These are phyloP conservation scores for Pholiota adiposa DNA, from an alignment of 1,284 basidiomycete genomes.

Conservation along the genomic window DNA sequence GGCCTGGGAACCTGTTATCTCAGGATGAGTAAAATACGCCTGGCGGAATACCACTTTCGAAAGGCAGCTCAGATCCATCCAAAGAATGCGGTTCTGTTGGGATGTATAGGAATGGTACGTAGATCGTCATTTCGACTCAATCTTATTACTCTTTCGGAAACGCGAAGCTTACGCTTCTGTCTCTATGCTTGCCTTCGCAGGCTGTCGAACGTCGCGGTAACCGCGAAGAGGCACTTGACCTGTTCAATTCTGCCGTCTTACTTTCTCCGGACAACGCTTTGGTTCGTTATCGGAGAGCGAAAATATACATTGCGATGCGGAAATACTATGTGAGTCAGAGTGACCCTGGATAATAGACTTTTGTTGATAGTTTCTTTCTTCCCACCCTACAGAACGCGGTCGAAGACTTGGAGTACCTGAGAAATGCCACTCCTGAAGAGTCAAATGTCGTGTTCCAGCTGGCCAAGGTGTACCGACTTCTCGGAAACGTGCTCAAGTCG, in stretches of 20 bases:
- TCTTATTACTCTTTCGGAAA: slow-evolving; percentile 23
- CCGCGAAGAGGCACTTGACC: slow-evolving; percentile 69
- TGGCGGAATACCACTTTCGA: slow-evolving; percentile 94
- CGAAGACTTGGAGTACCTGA: slow-evolving; percentile 77
- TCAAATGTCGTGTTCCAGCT: slow-evolving; percentile 94
- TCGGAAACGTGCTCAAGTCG: slow-evolving; percentile 78
- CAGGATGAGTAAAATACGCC: slow-evolving; percentile 85
- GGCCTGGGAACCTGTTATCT: slow-evolving; percentile 95
- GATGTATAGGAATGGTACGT: slow-evolving; percentile 90
- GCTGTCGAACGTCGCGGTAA: slow-evolving; percentile 83
- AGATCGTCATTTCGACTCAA: slow-evolving; percentile 30
- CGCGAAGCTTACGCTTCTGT: slow-evolving; percentile 27
- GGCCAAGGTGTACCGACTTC: slow-evolving; percentile 85
- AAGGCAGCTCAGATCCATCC: slow-evolving; percentile 91
- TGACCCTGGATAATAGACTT: slow-evolving; percentile 13
- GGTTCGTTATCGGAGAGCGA: slow-evolving; percentile 88
- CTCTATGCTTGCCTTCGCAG: slow-evolving; percentile 46
- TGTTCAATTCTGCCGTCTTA: slow-evolving; percentile 80
- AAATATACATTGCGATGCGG: slow-evolving; percentile 83
- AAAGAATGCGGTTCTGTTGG: slow-evolving; percentile 86
- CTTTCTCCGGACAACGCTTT: slow-evolving; percentile 84
- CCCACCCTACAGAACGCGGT: slow-evolving; percentile 67
- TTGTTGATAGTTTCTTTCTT: slow-evolving; percentile 8
- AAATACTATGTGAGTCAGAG: slow-evolving; percentile 73
- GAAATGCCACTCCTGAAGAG: slow-evolving; percentile 86